A percentile compares a stretch with the other conserved stretches of the same genome.
Conservation (phyloP, 2,329 filamentous ascomycete species). For the Colletotrichum somersetense region DNA sequence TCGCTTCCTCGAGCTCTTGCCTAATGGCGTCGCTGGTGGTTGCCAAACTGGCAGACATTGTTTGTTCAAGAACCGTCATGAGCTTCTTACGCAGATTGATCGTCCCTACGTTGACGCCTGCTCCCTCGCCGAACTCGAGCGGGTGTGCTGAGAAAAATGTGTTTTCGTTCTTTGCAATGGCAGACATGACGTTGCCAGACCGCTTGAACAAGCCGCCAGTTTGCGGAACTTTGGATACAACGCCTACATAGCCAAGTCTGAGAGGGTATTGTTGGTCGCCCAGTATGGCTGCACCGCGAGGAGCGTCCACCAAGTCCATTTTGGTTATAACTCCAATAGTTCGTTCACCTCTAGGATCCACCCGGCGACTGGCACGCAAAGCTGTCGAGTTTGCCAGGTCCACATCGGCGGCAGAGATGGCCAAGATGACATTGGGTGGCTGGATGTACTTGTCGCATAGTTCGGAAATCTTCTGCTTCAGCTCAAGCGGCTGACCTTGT, state of each 20-base stretch:
- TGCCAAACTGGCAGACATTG: constrained; percentile 93
- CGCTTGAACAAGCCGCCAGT: constrained; percentile 84
- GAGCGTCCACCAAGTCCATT: constrained; percentile 95
- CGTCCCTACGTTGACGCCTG: constrained; percentile 84
- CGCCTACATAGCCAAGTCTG: constrained; percentile 94
- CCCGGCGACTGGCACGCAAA: constrained; percentile 86
- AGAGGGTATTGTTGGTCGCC: constrained; percentile 93
- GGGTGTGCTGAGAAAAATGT: constrained; percentile 89
- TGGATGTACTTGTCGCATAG: constrained; percentile 99
- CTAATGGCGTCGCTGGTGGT: constrained; percentile 92
- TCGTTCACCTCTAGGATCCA: constrained; percentile 93
- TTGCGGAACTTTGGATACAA: constrained; percentile 85
- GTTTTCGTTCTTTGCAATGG: constrained; percentile 90
- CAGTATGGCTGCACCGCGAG: constrained; percentile 81
- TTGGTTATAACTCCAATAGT: constrained; percentile 99
- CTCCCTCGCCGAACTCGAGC: constrained; percentile 79
- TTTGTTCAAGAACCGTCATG: constrained; percentile 96
- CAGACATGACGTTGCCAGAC: constrained; percentile 80
- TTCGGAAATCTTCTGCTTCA: constrained; percentile 96
- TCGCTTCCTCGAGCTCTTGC: constrained; percentile 95
- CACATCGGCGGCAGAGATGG: constrained; percentile 97
- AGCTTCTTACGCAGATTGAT: constrained; percentile 91
- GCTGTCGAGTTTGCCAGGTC: constrained; percentile 97
- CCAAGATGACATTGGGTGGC: constrained; percentile 93
- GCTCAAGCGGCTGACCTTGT: constrained; percentile 87